phyloP scores from a whole-genome alignment of 768 basidiomycete genomes.

The Chalciporus chontae region DNA sequence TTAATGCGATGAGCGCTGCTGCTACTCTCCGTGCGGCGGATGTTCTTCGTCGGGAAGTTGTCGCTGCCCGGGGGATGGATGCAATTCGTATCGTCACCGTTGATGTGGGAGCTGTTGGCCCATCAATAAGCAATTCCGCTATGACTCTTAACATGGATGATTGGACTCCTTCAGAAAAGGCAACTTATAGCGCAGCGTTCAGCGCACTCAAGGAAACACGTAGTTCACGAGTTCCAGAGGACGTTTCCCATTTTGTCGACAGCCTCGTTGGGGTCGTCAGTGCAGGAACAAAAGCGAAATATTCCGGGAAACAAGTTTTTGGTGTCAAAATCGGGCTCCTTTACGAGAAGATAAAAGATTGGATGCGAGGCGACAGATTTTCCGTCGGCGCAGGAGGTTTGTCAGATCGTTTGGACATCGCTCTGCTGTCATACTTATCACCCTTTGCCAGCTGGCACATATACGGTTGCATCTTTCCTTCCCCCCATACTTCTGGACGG shows the following conservation, averaged over 20 bases:
- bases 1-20: conserved; percentile 74
- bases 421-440: conserved; percentile 3
- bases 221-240: conserved; percentile 50
- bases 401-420: conserved; percentile 16
- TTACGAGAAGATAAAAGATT: conserved; percentile 43
- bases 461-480: conserved; percentile 65
- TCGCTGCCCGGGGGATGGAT: conserved; percentile 62
- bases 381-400: conserved; percentile 78
- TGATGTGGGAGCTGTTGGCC: conserved; percentile 63
- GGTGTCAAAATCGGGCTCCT: conserved; percentile 42
- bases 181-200: conserved; percentile 71
- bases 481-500: conserved; percentile 62
- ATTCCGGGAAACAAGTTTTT: conserved; percentile 39
- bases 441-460: conserved; percentile 56
- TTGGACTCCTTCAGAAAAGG: conserved; percentile 73
- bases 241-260: conserved; percentile 56
- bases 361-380: conserved; percentile 65
- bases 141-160: conserved; percentile 53
- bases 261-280: conserved; percentile 58
- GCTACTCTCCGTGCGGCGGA: conserved; percentile 69
- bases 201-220: conserved; percentile 41
- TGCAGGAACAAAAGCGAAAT: conserved; percentile 41
- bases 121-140: conserved; percentile 23
- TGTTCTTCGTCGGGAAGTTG: conserved; percentile 72
- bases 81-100: conserved; percentile 53